Evolutionary conservation across 768 basidiomycete species (phyloP).

Genomic region (Holtermanniella nyarrowii): DNA sequence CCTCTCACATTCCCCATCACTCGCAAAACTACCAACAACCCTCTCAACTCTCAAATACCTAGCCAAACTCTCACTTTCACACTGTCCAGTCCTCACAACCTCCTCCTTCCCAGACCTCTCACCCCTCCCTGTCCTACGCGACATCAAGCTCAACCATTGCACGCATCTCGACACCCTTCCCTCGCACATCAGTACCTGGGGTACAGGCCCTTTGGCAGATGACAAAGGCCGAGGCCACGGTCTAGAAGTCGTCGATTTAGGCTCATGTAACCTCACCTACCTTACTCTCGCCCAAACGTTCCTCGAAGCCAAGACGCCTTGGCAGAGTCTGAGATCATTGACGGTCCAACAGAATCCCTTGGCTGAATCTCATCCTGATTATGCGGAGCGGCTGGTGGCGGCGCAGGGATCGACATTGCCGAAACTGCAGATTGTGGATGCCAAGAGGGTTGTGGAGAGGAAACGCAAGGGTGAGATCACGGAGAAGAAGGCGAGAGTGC

Average conservation of each 20-base stretch:
- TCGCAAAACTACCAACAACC: conserved; percentile 13
- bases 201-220: conserved; percentile 18
- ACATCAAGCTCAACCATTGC: conserved; percentile 34
- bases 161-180: conserved; percentile 24
- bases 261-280: conserved; percentile 25
- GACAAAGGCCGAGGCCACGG: conserved; percentile 19
- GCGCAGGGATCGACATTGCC: conserved; percentile 12
- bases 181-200: conserved; percentile 19
- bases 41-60: conserved; percentile 15
- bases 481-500: conserved; percentile 13
- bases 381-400: conserved; percentile 15
- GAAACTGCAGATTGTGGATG: conserved; percentile 32
- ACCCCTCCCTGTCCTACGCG: conserved; percentile 20
- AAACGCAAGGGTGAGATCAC: conserved; percentile 24
- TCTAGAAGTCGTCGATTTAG: conserved; percentile 30
- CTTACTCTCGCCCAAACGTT: conserved; percentile 10
- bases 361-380: conserved; percentile 14
- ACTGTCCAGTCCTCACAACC: conserved; percentile 23
- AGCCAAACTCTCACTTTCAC: conserved; percentile 34
- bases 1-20: conserved; percentile 30
- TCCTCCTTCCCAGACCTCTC: conserved; percentile 20
- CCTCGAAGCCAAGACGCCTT: conserved; percentile 2
- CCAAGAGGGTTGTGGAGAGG: conserved; percentile 27
- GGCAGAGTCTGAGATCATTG: conserved; percentile 22
- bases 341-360: conserved; percentile 29